Percentiles rank a stretch among this genome's conserved stretches.
phyloP scores from a whole-genome alignment of 768 basidiomycete genomes.

The Podaxis sp. region DNA sequence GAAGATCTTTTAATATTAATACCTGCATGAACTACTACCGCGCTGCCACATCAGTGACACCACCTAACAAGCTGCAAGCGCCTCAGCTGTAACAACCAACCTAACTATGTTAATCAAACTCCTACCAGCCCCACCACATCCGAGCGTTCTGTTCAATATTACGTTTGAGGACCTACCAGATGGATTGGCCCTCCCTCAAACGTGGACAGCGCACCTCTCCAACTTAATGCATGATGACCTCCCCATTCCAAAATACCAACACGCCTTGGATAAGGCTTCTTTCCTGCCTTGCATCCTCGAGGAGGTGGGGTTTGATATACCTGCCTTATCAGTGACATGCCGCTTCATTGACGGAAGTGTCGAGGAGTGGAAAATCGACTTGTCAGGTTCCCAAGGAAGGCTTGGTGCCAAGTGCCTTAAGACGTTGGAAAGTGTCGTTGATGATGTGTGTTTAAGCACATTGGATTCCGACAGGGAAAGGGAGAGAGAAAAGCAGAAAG shows the following conservation, averaged over 20 bases:
- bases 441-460: constrained; percentile 51
- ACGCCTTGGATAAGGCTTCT: constrained; percentile 61
- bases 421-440: constrained; percentile 49
- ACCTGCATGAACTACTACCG: constrained; percentile 11
- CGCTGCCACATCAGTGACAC: not conserved
- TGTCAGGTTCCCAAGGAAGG: constrained; percentile 28
- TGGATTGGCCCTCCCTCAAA: constrained; percentile 43
- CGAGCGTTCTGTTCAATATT: constrained; percentile 60
- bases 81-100: not conserved
- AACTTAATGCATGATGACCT: constrained; percentile 52
- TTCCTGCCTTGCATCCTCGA: constrained; percentile 54
- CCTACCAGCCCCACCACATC: constrained; percentile 38
- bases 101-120: constrained; percentile 59
- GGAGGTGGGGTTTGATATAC: constrained; percentile 64
- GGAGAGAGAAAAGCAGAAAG: constrained; percentile 31
- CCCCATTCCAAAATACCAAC: constrained; percentile 49
- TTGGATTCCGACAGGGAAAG: constrained; percentile 38
- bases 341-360: constrained; percentile 56
- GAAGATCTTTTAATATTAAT: constrained; percentile 6
- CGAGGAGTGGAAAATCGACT: constrained; percentile 40
- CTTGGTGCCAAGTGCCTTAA: constrained; percentile 24
- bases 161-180: constrained; percentile 52
- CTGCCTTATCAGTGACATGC: constrained; percentile 44
- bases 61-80: not conserved
- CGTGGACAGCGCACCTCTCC: constrained; percentile 58